A percentile compares a stretch with the other conserved stretches of the same genome.
Evolutionary conservation across 2,329 filamentous ascomycete genomes (phyloP).

Genomic region (Diaporthe capsici): DNA sequence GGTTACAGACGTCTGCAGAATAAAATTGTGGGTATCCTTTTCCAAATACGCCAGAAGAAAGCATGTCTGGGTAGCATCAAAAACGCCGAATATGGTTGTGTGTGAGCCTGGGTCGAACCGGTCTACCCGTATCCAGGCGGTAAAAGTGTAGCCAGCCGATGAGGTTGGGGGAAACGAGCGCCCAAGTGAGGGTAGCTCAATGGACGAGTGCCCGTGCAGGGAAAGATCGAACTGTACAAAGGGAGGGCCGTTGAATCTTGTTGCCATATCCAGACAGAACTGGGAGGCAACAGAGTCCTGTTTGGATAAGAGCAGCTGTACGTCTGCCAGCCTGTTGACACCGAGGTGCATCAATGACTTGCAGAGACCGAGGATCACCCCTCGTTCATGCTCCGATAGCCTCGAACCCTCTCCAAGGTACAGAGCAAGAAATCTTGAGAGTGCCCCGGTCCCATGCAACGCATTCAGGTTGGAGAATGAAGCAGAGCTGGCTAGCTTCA

Average conservation of each 20-base stretch:
- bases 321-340: conserved; percentile 85
- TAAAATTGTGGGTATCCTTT: conserved; percentile 92
- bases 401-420: conserved; percentile 68
- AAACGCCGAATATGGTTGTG: conserved; percentile 96
- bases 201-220: conserved; percentile 86
- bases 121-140: conserved; percentile 91
- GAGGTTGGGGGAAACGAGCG: conserved; percentile 86
- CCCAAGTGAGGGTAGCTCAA: conserved; percentile 90
- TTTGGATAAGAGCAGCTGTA: conserved; percentile 77
- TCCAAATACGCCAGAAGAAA: conserved; percentile 96
- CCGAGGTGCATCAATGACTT: conserved; percentile 80
- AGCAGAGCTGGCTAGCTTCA: conserved; percentile 69
- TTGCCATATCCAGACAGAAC: conserved; percentile 81
- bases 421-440: conserved; percentile 75
- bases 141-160: conserved; percentile 88
- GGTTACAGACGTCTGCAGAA: conserved; percentile 93
- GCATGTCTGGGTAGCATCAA: conserved; percentile 91
- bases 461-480: conserved; percentile 79
- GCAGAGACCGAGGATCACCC: conserved; percentile 76
- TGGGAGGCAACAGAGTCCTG: conserved; percentile 70
- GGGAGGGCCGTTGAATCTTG: conserved; percentile 81
- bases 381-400: conserved; percentile 68
- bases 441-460: conserved; percentile 79
- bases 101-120: conserved; percentile 87
- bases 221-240: conserved; percentile 97